These are phyloP conservation scores for Fusarium napiforme DNA, from an alignment of 2,329 filamentous ascomycete species.

Conservation along the genomic window DNA sequence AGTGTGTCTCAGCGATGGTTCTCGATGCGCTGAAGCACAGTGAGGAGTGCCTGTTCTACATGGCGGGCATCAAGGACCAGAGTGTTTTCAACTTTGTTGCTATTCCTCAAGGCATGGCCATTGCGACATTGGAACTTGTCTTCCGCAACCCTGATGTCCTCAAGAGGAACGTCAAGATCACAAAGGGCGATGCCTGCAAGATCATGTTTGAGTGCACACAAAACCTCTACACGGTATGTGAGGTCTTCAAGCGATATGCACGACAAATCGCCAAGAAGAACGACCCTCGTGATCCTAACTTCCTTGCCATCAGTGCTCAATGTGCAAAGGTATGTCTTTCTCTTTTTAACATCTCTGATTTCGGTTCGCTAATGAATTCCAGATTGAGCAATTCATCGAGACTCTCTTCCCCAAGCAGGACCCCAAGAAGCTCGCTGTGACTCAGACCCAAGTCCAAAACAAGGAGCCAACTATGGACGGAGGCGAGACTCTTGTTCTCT, in stretches of 20 bases:
- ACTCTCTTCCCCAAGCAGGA: slow-evolving; percentile 89
- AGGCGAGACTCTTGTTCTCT: slow-evolving; percentile 73
- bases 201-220: slow-evolving; percentile 95
- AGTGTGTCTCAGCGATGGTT: slow-evolving; percentile 94
- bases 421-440: slow-evolving; percentile 65
- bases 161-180: slow-evolving; percentile 92
- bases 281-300: slow-evolving; percentile 91
- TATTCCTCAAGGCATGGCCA: slow-evolving; percentile 97
- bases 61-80: slow-evolving; percentile 93
- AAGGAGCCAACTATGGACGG: slow-evolving; percentile 61
- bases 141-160: slow-evolving; percentile 93
- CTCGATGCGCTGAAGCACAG: slow-evolving; percentile 86
- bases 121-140: slow-evolving; percentile 89
- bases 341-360: background rate
- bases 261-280: slow-evolving; percentile 93
- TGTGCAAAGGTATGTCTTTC: slow-evolving; percentile 76
- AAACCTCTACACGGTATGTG: slow-evolving; percentile 83
- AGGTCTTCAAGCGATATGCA: slow-evolving; percentile 81
- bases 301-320: slow-evolving; percentile 87
- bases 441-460: slow-evolving; percentile 52
- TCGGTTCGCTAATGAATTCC: slow-evolving; percentile 25
- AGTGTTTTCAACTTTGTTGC: slow-evolving; percentile 99
- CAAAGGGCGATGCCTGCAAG: slow-evolving; percentile 90
- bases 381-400: slow-evolving; percentile 97
- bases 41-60: slow-evolving; percentile 97